Percentiles rank a stretch among this genome's conserved stretches.
Conservation (phyloP, 805 yeast species). For the Torulaspora microellipsoides region DNA sequence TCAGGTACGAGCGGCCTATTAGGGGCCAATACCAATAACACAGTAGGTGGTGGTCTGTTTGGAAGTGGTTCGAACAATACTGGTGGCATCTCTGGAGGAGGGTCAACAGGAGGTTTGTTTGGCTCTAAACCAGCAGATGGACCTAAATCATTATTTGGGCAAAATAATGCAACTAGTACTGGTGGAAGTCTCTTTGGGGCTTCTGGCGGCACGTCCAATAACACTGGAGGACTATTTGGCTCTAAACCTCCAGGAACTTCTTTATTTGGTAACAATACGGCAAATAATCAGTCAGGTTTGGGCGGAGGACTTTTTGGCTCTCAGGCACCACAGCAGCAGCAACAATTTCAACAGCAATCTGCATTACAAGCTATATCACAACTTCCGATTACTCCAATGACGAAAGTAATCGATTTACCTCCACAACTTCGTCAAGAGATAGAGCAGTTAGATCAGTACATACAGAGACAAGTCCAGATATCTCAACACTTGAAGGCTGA, state of each 20-base stretch:
- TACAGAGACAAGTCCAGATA: constrained; percentile 67
- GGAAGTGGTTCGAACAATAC: constrained; percentile 10
- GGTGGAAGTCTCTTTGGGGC: constrained; percentile 31
- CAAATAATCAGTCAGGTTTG: constrained; percentile 3
- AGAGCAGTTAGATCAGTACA: constrained; percentile 65
- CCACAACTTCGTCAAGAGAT: constrained; percentile 63
- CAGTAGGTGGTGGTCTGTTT: constrained; percentile 31
- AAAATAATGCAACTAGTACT: constrained; percentile 8
- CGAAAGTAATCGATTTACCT: constrained; percentile 70
- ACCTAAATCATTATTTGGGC: constrained; percentile 24
- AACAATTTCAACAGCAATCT: constrained; percentile 33
- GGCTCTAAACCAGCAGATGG: constrained; percentile 26
- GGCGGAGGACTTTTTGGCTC: constrained; percentile 19
- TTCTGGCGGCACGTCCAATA: constrained; percentile 13
- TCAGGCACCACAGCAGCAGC: constrained; percentile 21
- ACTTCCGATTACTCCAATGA: constrained; percentile 60
- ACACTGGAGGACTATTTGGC: constrained; percentile 26
- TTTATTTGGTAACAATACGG: constrained; percentile 33
- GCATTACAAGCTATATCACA: constrained; percentile 43
- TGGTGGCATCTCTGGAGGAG: constrained; percentile 13
- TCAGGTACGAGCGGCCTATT: constrained; percentile 32
- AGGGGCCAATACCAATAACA: constrained; percentile 22
- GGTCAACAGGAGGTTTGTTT: constrained; percentile 34
- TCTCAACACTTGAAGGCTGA: constrained; percentile 64
- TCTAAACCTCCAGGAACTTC: constrained; percentile 23